Conservation (phyloP, 371 early-diverging fungal genomes). For the Circinella umbellata region DNA sequence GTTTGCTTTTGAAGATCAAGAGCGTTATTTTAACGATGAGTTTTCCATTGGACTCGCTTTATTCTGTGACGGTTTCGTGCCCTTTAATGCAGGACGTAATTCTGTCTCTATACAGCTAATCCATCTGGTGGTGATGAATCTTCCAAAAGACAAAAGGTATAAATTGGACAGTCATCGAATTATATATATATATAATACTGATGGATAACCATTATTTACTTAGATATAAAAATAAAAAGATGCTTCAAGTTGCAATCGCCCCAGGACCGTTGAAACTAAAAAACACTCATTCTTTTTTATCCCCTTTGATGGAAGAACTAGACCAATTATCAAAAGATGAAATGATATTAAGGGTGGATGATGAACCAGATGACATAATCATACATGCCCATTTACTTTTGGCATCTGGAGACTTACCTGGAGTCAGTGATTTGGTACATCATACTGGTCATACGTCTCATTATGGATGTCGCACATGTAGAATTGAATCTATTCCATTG, state of each 20-base stretch:
- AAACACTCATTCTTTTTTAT: constrained; percentile 5
- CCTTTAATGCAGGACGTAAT: not conserved
- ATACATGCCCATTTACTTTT: constrained; percentile 7
- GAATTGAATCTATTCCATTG: not conserved
- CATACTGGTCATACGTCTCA: constrained; percentile 11
- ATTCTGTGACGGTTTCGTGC: not conserved
- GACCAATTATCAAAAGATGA: not conserved
- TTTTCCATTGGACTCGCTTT: not conserved
- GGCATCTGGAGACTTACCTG: constrained; percentile 1
- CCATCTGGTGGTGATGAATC: not conserved
- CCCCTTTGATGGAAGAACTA: constrained; percentile 5
- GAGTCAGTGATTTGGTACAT: constrained; percentile 1
- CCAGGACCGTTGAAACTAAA: constrained; percentile 4
- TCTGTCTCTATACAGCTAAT: not conserved
- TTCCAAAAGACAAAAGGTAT: not conserved
- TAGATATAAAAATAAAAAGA: constrained; percentile 5
- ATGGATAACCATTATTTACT: not conserved
- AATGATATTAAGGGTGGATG: constrained; percentile 1
- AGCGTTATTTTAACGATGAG: not conserved
- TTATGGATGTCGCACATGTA: constrained; percentile 4
- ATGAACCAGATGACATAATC: not conserved
- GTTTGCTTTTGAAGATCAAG: constrained; percentile 9
- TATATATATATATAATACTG: too few species aligned
- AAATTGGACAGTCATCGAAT: too few species aligned
- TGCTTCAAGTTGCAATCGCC: not conserved